Conservation (phyloP, 2,329 filamentous ascomycete species). For the Stagonosporopsis cucurbitacearum region DNA sequence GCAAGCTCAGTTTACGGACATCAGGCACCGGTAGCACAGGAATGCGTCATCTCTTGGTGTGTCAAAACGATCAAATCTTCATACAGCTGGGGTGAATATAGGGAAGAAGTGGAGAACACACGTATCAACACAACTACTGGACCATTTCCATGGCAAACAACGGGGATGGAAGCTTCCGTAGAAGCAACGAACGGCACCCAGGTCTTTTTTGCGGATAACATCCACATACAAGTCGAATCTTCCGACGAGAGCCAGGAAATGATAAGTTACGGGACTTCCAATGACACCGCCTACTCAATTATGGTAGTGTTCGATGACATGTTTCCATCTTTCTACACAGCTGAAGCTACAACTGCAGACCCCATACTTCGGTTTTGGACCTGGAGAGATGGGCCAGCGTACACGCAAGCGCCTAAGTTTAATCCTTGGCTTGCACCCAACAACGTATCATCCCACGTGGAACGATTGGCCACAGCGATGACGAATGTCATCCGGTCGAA, state of each 20-base stretch:
- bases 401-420: background rate
- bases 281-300: background rate
- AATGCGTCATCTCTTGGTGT: constrained; percentile 39
- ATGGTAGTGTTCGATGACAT: constrained; percentile 26
- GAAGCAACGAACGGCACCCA: background rate
- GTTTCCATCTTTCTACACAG: constrained; percentile 29
- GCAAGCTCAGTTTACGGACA: constrained; percentile 14
- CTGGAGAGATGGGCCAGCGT: background rate
- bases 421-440: constrained; percentile 28
- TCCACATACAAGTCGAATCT: background rate
- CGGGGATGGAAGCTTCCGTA: background rate
- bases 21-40: constrained; percentile 19
- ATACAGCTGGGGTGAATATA: constrained; percentile 25
- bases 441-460: constrained; percentile 32
- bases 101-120: constrained; percentile 18
- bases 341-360: background rate
- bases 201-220: background rate
- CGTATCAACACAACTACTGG: constrained; percentile 17
- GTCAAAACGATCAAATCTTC: constrained; percentile 35
- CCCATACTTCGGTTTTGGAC: constrained; percentile 7
- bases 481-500: constrained; percentile 29
- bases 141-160: constrained; percentile 21
- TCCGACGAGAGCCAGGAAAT: background rate
- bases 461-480: constrained; percentile 26
- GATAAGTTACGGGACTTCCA: background rate